Evolutionary conservation across 169 alveolate genomes (phyloP).

Genomic region (Perkinsus olseni): DNA sequence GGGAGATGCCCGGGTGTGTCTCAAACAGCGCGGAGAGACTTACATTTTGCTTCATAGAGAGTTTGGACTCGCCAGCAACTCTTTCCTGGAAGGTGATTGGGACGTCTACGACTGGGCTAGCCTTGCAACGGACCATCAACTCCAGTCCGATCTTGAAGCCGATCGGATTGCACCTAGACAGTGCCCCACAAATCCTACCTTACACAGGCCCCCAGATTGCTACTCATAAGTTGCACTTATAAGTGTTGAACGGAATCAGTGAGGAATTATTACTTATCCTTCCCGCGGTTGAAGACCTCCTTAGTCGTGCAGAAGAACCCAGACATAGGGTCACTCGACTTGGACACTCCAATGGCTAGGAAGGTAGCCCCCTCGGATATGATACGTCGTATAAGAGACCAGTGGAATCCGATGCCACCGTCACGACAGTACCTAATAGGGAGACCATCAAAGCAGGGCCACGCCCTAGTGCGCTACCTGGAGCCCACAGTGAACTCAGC

Average conservation of each 20-base stretch:
- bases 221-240: no score
- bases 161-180: slow-evolving; percentile 1
- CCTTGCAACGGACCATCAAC: not conserved
- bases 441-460: no score
- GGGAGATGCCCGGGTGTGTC: no score
- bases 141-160: slow-evolving; percentile 12
- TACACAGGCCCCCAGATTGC: no score
- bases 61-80: slow-evolving; percentile 1
- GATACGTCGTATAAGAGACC: no score
- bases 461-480: not conserved
- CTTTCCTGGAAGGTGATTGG: slow-evolving; percentile 11
- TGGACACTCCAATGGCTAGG: not conserved
- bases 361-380: not conserved
- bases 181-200: no score
- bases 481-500: slow-evolving; percentile 2
- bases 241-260: no score
- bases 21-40: no score
- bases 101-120: not conserved
- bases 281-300: not conserved
- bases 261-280: not conserved
- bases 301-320: slow-evolving; percentile 7
- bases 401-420: no score
- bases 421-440: no score
- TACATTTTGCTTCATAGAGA: not conserved
- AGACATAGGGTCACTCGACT: slow-evolving; percentile 2